Evolutionary conservation across 2,329 filamentous ascomycete species (phyloP), one percentile per base, ranked within the genome.

Genomic region (Colletotrichum plurivorum): DNA sequence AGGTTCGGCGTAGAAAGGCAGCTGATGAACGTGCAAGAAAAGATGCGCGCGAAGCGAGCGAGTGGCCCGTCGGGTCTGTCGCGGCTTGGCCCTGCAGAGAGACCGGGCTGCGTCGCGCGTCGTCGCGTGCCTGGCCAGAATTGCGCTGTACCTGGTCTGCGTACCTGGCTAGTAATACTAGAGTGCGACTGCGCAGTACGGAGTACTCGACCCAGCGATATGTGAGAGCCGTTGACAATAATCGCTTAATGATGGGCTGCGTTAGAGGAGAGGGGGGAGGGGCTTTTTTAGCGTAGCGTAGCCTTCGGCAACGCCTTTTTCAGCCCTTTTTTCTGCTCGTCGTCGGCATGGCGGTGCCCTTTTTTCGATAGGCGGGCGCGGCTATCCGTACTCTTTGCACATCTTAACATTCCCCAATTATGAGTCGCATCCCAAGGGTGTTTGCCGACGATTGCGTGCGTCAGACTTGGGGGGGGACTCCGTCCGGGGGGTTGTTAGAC

Each of bases 381-480:
- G 8, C 45, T 48, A 51, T 63, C 55, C 46, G 51, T 41, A 15
- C 12, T 58, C 53, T 68, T 48, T 43, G 65, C 65, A 54, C 54
- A 58, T 65, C 65, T 65, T 65, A 65, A 64, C 12, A 58, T 36
- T 9, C 60, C 60, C 60, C 65, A 48, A 58, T 20, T 68, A 65
- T 68, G 61, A 46, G 65, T 64, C 65, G 60, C 48, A 58, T 48
- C 45, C 45, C 31, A 36, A 36, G 31, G 31, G 31, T 36, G 8
- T 12, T 10, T 36, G 31, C 31, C 31, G 31, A 36, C 31, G 31
- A 36, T 36, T 36, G 31, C 31, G 31, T 36, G 31, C 31, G 31
- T 36, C 31, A 36, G 31, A 36, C 31, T 36, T 36, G 31, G 3
- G 31, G 27, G n/a, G 27, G 31, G 7, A 8, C 4, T 10, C 31